phyloP scores from a whole-genome alignment of 306 rosid species.

The Sesbania bispinosa region DNA sequence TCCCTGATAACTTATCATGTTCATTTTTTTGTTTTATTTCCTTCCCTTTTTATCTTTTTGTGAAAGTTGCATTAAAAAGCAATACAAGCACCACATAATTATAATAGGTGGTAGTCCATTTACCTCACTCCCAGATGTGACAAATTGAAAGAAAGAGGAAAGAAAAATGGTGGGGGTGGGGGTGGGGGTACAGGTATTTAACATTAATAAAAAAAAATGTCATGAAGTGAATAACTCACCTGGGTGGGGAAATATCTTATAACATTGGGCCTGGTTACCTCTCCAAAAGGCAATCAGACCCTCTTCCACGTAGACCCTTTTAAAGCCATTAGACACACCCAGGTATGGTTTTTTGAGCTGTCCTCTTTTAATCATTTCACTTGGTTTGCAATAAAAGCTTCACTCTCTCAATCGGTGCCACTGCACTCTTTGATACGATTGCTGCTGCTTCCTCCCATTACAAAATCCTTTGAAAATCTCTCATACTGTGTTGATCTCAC shows the following conservation, averaged over 20 bases:
- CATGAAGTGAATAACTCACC: constrained; percentile 39
- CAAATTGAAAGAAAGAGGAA: not conserved
- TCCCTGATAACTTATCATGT: not conserved
- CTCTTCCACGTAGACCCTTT: constrained; percentile 70
- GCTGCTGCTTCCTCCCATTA: constrained; percentile 87
- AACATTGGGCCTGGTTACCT: constrained; percentile 83
- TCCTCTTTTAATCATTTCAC: constrained; percentile 90
- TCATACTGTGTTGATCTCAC: constrained; percentile 50
- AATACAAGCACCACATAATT: no score
- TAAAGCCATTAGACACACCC: constrained; percentile 66
- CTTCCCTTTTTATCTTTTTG: not conserved
- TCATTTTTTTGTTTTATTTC: not conserved
- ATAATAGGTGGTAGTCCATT: not conserved
- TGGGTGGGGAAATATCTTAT: constrained; percentile 95
- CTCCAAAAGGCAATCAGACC: constrained; percentile 91
- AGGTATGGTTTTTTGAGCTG: constrained; percentile 66
- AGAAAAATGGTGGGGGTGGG: not conserved
- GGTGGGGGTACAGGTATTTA: not conserved
- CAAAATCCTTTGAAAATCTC: constrained; percentile 71
- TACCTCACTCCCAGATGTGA: not conserved
- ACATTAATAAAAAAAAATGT: not conserved
- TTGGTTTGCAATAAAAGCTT: constrained; percentile 89
- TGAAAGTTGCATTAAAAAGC: not conserved
- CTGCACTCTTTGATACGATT: constrained; percentile 61
- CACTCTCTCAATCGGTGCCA: constrained; percentile 93